phyloP scores from a whole-genome alignment of 2,329 filamentous ascomycete species.

The Geosmithia morbida region DNA sequence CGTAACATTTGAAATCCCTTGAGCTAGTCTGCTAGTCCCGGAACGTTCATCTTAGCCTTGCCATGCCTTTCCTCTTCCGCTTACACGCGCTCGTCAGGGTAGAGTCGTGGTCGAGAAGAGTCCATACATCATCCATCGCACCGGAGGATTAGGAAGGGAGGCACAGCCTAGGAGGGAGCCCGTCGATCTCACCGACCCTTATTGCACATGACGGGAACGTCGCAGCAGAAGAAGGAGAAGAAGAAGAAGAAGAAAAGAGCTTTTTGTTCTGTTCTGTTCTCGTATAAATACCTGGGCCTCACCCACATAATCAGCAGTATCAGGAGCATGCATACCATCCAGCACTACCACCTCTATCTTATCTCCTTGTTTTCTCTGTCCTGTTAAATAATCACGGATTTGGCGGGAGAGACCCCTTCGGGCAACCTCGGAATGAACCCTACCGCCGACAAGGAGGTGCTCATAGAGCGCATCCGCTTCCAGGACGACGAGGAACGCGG shows the following conservation, averaged over 20 bases:
- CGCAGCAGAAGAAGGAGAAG: no score
- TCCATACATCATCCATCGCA: neutral
- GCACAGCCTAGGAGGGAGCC: neutral
- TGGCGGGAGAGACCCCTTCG: no score
- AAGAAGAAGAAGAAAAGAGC: no score
- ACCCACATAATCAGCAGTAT: no score
- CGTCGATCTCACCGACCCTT: neutral
- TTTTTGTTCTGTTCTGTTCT: neutral
- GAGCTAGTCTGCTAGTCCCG: no score
- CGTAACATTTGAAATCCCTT: no score
- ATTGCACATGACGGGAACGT: neutral
- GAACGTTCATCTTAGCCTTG: no score
- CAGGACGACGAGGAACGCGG: conserved; percentile 2
- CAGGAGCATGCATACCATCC: neutral
- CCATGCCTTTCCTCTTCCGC: neutral
- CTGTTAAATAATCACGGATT: neutral
- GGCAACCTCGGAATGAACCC: neutral
- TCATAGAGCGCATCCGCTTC: conserved; percentile 2
- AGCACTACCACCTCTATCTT: neutral
- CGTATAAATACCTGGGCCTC: neutral
- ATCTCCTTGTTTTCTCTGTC: neutral
- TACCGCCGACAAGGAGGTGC: neutral
- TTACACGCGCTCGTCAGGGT: no score
- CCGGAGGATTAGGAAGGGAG: neutral
- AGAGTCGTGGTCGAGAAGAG: neutral